Percentiles rank a stretch among this genome's conserved stretches.
phyloP scores from a whole-genome alignment of 1,284 basidiomycete species.

The Microbotryomycetes sp. region DNA sequence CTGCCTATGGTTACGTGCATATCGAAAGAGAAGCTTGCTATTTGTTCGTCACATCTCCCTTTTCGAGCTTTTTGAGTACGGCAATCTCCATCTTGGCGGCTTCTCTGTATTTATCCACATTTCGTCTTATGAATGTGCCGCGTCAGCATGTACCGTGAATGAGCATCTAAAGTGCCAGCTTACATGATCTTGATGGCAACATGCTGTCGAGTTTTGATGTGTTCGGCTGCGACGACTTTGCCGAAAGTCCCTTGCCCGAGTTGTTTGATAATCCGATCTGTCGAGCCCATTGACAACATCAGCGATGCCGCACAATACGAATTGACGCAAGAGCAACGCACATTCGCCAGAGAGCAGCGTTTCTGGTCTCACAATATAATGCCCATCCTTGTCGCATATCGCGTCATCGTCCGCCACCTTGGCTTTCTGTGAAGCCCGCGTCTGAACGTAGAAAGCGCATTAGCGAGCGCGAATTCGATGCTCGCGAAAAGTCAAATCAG shows the following conservation, averaged over 20 bases:
- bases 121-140: slow-evolving; percentile 45
- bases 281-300: background rate
- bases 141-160: background rate
- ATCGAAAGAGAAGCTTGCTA: slow-evolving; percentile 69
- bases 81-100: slow-evolving; percentile 98
- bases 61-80: slow-evolving; percentile 83
- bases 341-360: slow-evolving; percentile 36
- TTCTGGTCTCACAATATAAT: slow-evolving; percentile 41
- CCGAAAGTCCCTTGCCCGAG: slow-evolving; percentile 98
- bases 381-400: slow-evolving; percentile 41
- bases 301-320: background rate
- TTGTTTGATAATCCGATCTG: slow-evolving; percentile 63
- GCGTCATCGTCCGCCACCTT: background rate
- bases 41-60: slow-evolving; percentile 78
- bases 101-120: slow-evolving; percentile 94
- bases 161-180: background rate
- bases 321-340: slow-evolving; percentile 4
- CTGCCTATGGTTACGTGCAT: no score
- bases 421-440: background rate
- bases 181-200: slow-evolving; percentile 97
- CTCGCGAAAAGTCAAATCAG: no score
- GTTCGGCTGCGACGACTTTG: slow-evolving; percentile 92
- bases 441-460: no score
- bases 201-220: slow-evolving; percentile 52
- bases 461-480: no score